Evolutionary conservation across 2,329 filamentous ascomycete genomes (phyloP), one percentile per base, ranked within the genome.

Genomic region (Trichoderma citrinoviride): DNA sequence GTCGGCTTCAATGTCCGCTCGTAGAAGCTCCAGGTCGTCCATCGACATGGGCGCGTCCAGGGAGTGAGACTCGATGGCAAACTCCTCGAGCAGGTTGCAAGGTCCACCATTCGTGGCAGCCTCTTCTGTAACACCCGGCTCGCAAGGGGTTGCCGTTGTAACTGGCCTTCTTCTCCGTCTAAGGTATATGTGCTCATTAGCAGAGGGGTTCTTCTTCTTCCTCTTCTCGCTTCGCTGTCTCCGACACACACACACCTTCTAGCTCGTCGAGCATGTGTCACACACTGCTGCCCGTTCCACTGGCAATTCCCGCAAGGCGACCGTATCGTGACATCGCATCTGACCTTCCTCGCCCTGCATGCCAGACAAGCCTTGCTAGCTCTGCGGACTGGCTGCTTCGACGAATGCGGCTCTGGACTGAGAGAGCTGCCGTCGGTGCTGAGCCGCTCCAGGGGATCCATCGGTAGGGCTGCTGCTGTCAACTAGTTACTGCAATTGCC

Each of bases 231-330:
- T 0, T 43, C 19, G 10, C 6, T 19, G n/a, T 21, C 23, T 2
- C n/a, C n/a, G n/a, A n/a, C n/a, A n/a, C 15, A 12, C 21, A 23
- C 47, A 44, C 37, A 54, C 60, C 60, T 53, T 7, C 60, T 62
- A 3, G 60, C 25, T 14, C 60, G 49, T 46, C 60, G 60, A 54
- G 60, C 60, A 37, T 62, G 60, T 37, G 60, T 62, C 23, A 62
- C 60, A 15, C 60, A 62, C 29, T 62, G 60, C 40, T 62, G 60
- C 15, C 47, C 60, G 15, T 62, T 62, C 60, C 60, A 62, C 27
- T 62, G 60, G 1, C 60, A 62, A 19, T 62, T 62, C 25, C 60
- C 60, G n/a, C 60, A 62, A 10, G 60, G 60, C 7, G 60, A 62
- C 21, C 60, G 27, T 40, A 62, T 25, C 2, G 60, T 62, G 25